Evolutionary conservation across 78 protist species (phyloP).

Genomic region (Carpediemonas membranifera): DNA sequence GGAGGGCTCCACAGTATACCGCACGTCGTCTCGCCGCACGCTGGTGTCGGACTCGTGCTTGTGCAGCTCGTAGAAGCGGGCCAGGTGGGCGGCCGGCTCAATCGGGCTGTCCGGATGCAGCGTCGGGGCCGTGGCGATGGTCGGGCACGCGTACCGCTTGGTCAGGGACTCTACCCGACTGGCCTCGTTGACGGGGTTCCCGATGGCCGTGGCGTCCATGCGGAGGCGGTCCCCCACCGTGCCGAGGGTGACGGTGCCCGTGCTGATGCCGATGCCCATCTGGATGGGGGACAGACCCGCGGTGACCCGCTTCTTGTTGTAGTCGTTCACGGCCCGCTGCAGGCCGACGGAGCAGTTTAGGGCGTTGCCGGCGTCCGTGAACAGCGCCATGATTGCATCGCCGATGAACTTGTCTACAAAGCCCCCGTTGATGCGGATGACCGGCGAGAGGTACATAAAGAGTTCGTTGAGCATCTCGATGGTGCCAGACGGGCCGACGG

Average conservation of each 20-base stretch:
- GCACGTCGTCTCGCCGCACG: too few species aligned
- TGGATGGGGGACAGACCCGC: neutral
- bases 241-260: conserved; percentile 29
- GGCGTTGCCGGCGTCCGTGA: neutral
- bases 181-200: conserved; percentile 36
- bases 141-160: conserved; percentile 8
- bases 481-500: neutral
- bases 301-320: neutral
- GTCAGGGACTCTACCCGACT: conserved; percentile 32
- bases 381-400: conserved; percentile 30
- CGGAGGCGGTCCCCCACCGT: conserved; percentile 30
- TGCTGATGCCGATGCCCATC: conserved; percentile 36
- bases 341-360: neutral
- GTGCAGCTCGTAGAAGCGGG: too few species aligned
- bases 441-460: conserved; percentile 3
- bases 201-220: conserved; percentile 37
- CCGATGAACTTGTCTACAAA: conserved; percentile 39
- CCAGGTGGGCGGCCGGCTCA: too few species aligned
- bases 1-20: too few species aligned
- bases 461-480: conserved; percentile 8
- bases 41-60: too few species aligned
- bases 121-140: too few species aligned
- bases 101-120: too few species aligned
- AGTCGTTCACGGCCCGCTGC: neutral
- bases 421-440: conserved; percentile 14